Evolutionary conservation across 345 rosid species (phyloP).

Genomic region (Heritiera littoralis): DNA sequence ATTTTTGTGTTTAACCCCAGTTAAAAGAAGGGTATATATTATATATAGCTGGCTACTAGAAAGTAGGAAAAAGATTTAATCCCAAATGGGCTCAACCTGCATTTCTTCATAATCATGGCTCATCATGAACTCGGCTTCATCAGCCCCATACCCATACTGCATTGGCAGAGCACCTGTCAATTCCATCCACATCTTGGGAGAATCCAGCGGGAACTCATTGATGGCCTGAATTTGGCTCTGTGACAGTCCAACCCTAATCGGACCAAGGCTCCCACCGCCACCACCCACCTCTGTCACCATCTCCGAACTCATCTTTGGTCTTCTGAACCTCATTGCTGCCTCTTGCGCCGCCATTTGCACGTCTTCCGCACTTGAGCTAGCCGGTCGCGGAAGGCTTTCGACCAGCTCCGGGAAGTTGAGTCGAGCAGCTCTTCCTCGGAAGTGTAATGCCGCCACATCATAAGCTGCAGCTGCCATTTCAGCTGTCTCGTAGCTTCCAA

Average conservation of each 20-base stretch:
- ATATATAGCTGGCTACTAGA: no score
- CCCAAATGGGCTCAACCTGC: constrained; percentile 44
- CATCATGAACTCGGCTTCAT: constrained; percentile 3
- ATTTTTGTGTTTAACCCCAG: neutral
- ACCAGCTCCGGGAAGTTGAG: constrained; percentile 80
- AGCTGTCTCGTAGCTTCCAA: constrained; percentile 82
- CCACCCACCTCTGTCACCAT: neutral
- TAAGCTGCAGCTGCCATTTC: constrained; percentile 98
- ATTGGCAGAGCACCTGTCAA: constrained; percentile 28
- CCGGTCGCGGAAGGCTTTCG: constrained; percentile 61
- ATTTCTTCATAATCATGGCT: constrained; percentile 20
- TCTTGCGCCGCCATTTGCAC: constrained; percentile 79
- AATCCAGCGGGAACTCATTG: constrained; percentile 74
- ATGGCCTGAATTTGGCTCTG: constrained; percentile 81
- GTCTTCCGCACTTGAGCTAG: constrained; percentile 56
- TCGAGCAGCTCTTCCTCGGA: constrained; percentile 71
- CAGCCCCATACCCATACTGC: neutral
- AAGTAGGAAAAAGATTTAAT: constrained; percentile 19
- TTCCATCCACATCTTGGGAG: constrained; percentile 74
- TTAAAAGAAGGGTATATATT: neutral
- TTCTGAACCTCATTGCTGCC: constrained; percentile 45
- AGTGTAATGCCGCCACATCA: constrained; percentile 78
- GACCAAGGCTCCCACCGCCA: constrained; percentile 27
- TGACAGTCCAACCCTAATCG: constrained; percentile 57
- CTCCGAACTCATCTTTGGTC: constrained; percentile 13